A percentile compares a stretch with the other conserved stretches of the same genome.
These are phyloP conservation scores for Naganishia liquefaciens DNA, from an alignment of 1,284 basidiomycete genomes.

Conservation along the genomic window DNA sequence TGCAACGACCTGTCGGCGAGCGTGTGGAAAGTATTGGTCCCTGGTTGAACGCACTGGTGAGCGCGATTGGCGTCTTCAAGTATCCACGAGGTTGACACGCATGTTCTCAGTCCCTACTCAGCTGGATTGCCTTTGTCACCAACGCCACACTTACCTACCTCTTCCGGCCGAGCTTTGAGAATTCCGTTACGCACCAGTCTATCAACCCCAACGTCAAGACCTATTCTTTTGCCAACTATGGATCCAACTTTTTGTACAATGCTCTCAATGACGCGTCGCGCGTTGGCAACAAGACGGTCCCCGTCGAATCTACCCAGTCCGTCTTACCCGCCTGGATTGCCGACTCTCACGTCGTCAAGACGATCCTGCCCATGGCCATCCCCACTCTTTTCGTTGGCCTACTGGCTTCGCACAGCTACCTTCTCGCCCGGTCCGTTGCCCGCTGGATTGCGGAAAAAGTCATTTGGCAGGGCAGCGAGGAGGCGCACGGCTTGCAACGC, in stretches of 20 bases:
- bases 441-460: constrained; percentile 70
- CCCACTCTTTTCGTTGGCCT: constrained; percentile 74
- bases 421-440: constrained; percentile 66
- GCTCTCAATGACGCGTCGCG: constrained; percentile 38
- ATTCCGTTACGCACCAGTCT: constrained; percentile 37
- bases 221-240: constrained; percentile 39
- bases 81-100: not conserved
- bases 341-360: constrained; percentile 37
- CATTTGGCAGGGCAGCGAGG: constrained; percentile 70
- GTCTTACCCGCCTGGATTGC: constrained; percentile 22
- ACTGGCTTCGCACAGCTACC: constrained; percentile 75
- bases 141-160: constrained; percentile 84
- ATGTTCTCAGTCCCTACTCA: constrained; percentile 63
- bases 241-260: constrained; percentile 40
- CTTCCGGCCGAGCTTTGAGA: constrained; percentile 59
- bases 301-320: constrained; percentile 5
- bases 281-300: constrained; percentile 7
- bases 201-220: constrained; percentile 44
- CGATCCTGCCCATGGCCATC: constrained; percentile 55
- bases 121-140: constrained; percentile 81
- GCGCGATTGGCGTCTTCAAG: constrained; percentile 30
- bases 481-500: constrained; percentile 62
- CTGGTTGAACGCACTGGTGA: constrained; percentile 80
- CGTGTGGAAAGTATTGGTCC: constrained; percentile 90
- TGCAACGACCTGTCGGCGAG: constrained; percentile 77